Evolutionary conservation across 345 rosid genomes (phyloP).

Genomic region (Boechera stricta): DNA sequence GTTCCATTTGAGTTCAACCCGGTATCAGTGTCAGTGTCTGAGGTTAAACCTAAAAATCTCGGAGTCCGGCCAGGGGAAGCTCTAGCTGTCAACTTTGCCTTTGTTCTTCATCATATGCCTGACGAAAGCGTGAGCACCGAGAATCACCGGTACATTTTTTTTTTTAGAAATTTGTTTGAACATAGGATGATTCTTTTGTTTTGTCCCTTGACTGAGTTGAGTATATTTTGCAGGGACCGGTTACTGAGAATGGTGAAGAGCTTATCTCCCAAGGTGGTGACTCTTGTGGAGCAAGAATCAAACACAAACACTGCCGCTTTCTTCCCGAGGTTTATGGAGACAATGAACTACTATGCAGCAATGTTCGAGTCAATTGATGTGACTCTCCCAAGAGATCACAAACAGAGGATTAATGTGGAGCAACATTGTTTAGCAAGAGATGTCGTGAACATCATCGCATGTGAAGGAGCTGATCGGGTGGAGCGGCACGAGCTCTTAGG

Average conservation of each 20-base stretch:
- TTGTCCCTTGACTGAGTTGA: background rate
- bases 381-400: conserved; percentile 73
- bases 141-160: conserved; percentile 58
- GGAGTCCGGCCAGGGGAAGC: conserved; percentile 67
- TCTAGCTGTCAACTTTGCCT: conserved; percentile 86
- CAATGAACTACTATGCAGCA: conserved; percentile 76
- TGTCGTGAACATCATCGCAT: conserved; percentile 89
- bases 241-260: conserved; percentile 77
- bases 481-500: conserved; percentile 89
- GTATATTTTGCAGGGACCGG: conserved; percentile 56
- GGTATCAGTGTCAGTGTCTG: conserved; percentile 66
- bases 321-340: conserved; percentile 83
- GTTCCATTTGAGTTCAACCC: conserved; percentile 91
- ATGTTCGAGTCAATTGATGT: conserved; percentile 95
- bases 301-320: conserved; percentile 97
- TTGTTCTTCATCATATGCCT: conserved; percentile 87
- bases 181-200: conserved; percentile 6
- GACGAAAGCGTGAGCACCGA: conserved; percentile 94
- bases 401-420: conserved; percentile 89
- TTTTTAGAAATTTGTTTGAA: background rate
- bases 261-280: conserved; percentile 86
- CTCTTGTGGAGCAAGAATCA: conserved; percentile 96
- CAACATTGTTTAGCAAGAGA: conserved; percentile 97
- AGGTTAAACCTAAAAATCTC: conserved; percentile 59
- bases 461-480: conserved; percentile 88